Evolutionary conservation across 2,329 filamentous ascomycete genomes (phyloP).

Genomic region (Fusarium sterilihyphosum): DNA sequence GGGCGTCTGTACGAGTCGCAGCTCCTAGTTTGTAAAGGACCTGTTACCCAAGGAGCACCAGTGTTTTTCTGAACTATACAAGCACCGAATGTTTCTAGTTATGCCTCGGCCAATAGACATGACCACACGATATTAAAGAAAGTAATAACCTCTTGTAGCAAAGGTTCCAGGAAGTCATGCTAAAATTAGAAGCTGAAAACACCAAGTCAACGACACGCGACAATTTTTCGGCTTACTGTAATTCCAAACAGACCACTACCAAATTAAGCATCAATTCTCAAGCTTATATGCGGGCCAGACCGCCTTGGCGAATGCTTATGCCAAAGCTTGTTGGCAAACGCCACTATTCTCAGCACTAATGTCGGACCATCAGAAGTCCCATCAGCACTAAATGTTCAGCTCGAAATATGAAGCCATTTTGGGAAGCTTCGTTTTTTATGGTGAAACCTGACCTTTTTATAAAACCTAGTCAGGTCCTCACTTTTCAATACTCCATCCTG

Average conservation of each 20-base stretch:
- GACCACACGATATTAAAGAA: rapidly evolving
- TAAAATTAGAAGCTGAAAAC: neutral
- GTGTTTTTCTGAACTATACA: neutral
- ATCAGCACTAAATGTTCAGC: neutral
- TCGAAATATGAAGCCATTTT: neutral
- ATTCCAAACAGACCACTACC: neutral
- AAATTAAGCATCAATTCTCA: neutral
- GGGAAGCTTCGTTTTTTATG: neutral
- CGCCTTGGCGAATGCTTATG: neutral
- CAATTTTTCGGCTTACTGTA: neutral
- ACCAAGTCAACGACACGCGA: neutral
- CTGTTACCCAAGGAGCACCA: rapidly evolving
- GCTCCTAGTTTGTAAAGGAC: neutral
- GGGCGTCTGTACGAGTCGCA: neutral
- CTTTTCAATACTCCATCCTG: rapidly evolving
- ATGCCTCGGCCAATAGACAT: rapidly evolving
- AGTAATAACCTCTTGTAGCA: neutral
- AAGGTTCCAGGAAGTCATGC: neutral
- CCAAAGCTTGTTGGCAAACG: neutral
- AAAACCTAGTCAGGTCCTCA: rapidly evolving
- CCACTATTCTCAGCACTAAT: neutral
- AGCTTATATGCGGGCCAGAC: neutral
- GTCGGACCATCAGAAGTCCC: neutral
- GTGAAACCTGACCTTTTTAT: neutral
- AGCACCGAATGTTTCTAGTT: neutral